Base-by-base conservation (phyloP, 352 stramenopile genomes). In the Phytophthora hybrid region DNA sequence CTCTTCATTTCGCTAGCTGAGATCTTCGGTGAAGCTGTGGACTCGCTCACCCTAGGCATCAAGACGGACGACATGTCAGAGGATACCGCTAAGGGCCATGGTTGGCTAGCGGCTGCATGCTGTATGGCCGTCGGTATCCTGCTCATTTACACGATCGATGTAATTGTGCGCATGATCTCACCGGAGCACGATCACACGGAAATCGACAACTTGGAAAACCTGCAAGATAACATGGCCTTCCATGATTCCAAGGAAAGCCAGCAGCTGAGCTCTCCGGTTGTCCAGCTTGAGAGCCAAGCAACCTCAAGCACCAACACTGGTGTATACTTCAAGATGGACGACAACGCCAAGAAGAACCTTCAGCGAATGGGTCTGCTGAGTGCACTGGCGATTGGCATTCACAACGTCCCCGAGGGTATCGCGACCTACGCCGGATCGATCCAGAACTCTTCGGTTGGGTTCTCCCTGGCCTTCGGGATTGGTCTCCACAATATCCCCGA, bases 341-440 rank as follows among this genome's bases (percentile, higher is more conserved):
- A 87, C 11, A 47, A 57, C 1, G 69, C 79, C 7, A 78, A 78
- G 56, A 64, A 77, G 29, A 66, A 69, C 32, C 77, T 98, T 16
- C 79, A 94, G 8, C 82, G 84, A 41, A 97, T 97, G 84, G 93
- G 96, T 44, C 47, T 98, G 7, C 88, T 97, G 46, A 98, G 92
- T 5, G 97, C 95, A 5, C 46, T 99, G 9, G 93, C 97, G 4
- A 98, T 99, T 73, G 95, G 78, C 19, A 81, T 99, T 59, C 97
- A 99, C 87, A 99, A 99, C 77, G 93, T 99, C 58, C 97, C 97
- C 5, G 97, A 99, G 74, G 97, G 96, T 19, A 91, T 99, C 37
- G 97, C 96, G 6, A 99, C 96, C 0, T 99, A 98, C 71, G 93
- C 97, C 29, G 92, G 87, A 2, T 87, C 94, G 7, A 71, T 98